phyloP scores from a whole-genome alignment of 768 basidiomycete species.

The Suillus hirtellus region DNA sequence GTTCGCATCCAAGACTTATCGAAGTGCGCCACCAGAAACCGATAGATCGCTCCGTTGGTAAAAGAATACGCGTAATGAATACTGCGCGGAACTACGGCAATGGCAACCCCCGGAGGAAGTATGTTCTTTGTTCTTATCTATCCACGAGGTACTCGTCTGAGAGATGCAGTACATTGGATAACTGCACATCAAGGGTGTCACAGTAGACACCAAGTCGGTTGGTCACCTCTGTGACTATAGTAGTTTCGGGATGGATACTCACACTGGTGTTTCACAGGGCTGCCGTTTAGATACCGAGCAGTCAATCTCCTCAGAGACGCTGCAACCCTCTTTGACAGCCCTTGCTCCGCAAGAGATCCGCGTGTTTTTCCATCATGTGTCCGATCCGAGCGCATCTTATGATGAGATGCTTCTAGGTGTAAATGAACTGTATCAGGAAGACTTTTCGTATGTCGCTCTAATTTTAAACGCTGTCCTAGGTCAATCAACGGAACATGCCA shows the following conservation, averaged over 20 bases:
- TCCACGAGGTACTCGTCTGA: no score
- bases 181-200: slow-evolving; percentile 27
- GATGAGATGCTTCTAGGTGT: slow-evolving; percentile 26
- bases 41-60: no score
- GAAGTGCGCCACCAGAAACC: no score
- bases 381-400: slow-evolving; percentile 20
- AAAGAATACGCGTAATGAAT: no score
- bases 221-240: slow-evolving; percentile 17
- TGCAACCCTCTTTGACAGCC: slow-evolving; percentile 33
- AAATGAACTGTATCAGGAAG: slow-evolving; percentile 26
- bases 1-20: no score
- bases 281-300: slow-evolving; percentile 8
- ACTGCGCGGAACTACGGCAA: no score
- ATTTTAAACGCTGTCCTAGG: not conserved
- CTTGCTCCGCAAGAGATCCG: slow-evolving; percentile 38
- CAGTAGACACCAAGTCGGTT: slow-evolving; percentile 40
- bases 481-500: not conserved
- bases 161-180: no score
- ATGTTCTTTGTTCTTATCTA: no score
- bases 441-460: slow-evolving; percentile 14
- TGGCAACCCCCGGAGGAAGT: no score
- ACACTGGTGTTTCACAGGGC: not conserved
- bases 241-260: not conserved
- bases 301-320: slow-evolving; percentile 17
- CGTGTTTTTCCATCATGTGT: slow-evolving; percentile 34